Evolutionary conservation across 2,329 filamentous ascomycete species (phyloP), one percentile per base, ranked within the genome.

Genomic region (Fusarium sterilihyphosum): DNA sequence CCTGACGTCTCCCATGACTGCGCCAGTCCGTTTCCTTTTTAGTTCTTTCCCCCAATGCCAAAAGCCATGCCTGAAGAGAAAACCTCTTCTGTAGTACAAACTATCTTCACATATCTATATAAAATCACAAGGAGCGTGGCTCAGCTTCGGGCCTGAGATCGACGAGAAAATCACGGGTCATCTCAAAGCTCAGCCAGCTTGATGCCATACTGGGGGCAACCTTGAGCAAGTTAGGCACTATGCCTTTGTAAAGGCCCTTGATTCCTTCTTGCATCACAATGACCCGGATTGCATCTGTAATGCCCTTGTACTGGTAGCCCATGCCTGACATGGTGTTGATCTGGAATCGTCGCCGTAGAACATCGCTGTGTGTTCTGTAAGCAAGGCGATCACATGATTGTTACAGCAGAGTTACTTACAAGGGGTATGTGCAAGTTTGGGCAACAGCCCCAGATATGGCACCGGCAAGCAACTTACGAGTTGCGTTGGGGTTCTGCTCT

Each of bases 271-370:
- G 91, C 53, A 89, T 84, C 62, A 98, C 83, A 78, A 99, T 99
- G 58, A 93, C 90, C 59, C 86, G 89, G 73, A 99, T 86, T 8
- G 96, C 96, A 80, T 98, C 94, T 71, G 90, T 88, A 49, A 99
- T 92, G 12, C 92, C 93, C 79, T 93, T 95, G 86, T 99, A 99
- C 81, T 96, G 91, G 84, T 98, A 98, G 58, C 96, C 96, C 92
- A 99, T 96, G 59, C 96, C 96, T 54, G 93, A 94, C 96, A 99
- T 99, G 61, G 96, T 98, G 84, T 99, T 99, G 85, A 99, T 96
- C 81, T 99, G 96, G 82, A 99, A 99, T 58, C 96, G 91, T 69
- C 96, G 92, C 38, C 96, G 93, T 62, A 99, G 88, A 6, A 99
- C 96, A 81, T 98, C 95, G 81, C 94, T 96, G 14, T 20, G 52